Evolutionary conservation across 768 basidiomycete genomes (phyloP), one percentile per base, ranked within the genome.

Genomic region (Cyclocybe aegerita): DNA sequence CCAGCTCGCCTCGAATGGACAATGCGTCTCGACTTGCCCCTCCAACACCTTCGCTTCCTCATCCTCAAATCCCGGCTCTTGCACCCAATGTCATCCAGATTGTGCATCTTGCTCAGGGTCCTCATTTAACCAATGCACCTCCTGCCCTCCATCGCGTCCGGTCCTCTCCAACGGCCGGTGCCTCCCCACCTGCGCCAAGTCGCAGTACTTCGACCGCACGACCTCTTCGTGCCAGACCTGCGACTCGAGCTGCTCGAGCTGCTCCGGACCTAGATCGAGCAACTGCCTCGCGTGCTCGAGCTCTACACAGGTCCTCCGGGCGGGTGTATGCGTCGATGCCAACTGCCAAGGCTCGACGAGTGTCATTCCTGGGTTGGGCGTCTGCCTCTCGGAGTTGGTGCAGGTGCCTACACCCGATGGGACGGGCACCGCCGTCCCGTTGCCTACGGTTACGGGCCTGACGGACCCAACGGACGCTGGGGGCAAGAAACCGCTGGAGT

Each of bases 81-180:
- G 93, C 70, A 61, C 82, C 48, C 59, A 83, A 4, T 96, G 93
- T 65, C 92, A 95, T 52, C 83, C 90, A 0, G 93, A 95, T 62
- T 96, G 93, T 60, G 82, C 81, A 11, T 83, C 86, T 1, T 96
- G 93, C 67, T 82, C 83, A 16, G 91, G 90, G n/a, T 60, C 78
- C 15, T 79, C 83, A 0, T 90, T 90, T 70, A 83, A 81, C 61
- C 85, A 93, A 62, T 96, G 93, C 67, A 76, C 82, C 7, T 79
- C 80, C 42, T 94, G 92, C 60, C 75, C 82, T 31, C 59, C 82
- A 23, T 69, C 73, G 15, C 80, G 83, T 0, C 92, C 90, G 0
- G 88, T 93, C 35, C 81, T 85, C 40, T 80, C 79, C 35, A 82
- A 79, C 47, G 90, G 90, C 23, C 78, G 91, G 46, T 93, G 91